These are phyloP conservation scores for Lineolata rhizophorae DNA, from an alignment of 495 filamentous ascomycete species.

Conservation along the genomic window DNA sequence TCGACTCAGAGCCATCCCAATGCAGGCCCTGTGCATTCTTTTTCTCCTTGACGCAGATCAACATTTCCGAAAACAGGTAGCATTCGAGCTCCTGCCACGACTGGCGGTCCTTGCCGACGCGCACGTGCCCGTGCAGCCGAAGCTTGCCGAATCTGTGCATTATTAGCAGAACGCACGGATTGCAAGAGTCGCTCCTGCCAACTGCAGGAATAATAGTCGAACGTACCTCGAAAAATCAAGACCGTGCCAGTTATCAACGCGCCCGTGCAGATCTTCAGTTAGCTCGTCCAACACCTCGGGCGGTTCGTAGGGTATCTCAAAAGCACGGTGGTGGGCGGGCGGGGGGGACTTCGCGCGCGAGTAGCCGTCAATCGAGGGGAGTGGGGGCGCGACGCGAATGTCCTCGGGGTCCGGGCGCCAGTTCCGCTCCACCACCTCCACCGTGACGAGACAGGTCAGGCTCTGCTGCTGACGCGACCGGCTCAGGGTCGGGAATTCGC, in stretches of 20 bases:
- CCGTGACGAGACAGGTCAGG: slow-evolving; percentile 79
- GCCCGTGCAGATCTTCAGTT: slow-evolving; percentile 61
- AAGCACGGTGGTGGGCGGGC: slow-evolving; percentile 11
- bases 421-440: slow-evolving; percentile 84
- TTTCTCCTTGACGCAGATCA: slow-evolving; percentile 98
- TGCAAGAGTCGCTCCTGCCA: too few relatives aligned
- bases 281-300: slow-evolving; percentile 57
- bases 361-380: slow-evolving; percentile 24
- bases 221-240: slow-evolving; percentile 74
- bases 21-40: slow-evolving; percentile 37
- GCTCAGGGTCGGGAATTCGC: slow-evolving; percentile 88
- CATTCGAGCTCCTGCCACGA: slow-evolving; percentile 98
- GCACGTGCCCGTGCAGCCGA: slow-evolving; percentile 71
- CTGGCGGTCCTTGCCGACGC: slow-evolving; percentile 87
- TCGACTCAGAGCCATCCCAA: slow-evolving; percentile 35
- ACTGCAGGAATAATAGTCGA: too few relatives aligned
- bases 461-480: slow-evolving; percentile 87
- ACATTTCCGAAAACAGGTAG: slow-evolving; percentile 95
- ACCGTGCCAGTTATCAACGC: slow-evolving; percentile 97
- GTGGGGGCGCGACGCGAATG: slow-evolving; percentile 38
- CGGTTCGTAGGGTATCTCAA: slow-evolving; percentile 23
- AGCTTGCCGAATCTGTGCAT: slow-evolving; percentile 67
- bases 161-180: slow-evolving; percentile 1
- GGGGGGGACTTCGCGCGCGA: slow-evolving; percentile 9
- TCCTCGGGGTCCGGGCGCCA: slow-evolving; percentile 80